Evolutionary conservation across 2,329 filamentous ascomycete species (phyloP).

Genomic region (Fusarium longipes): DNA sequence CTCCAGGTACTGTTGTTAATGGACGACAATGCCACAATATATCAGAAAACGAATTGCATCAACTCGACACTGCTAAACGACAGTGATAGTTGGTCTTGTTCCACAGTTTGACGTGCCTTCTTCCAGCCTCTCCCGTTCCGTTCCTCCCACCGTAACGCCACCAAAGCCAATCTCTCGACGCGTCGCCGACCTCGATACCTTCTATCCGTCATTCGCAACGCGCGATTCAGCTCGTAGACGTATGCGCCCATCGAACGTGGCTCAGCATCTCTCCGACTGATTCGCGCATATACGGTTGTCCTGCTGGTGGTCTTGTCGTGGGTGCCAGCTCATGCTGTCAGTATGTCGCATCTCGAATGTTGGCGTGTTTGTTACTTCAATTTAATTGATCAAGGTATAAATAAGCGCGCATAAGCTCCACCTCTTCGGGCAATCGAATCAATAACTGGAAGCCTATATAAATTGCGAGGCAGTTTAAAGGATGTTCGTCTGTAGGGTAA

Average conservation of each 20-base stretch:
- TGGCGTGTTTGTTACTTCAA: background rate
- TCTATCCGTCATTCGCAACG: background rate
- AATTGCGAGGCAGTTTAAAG: background rate
- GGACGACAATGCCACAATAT: no score
- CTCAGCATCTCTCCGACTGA: no score
- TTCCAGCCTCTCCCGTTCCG: background rate
- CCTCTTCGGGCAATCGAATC: accelerated
- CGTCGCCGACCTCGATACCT: background rate
- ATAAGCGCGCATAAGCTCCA: no score
- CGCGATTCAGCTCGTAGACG: no score
- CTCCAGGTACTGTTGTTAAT: no score
- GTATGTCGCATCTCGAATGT: background rate
- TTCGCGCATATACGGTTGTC: background rate
- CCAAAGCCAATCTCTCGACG: background rate
- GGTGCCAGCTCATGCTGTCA: background rate
- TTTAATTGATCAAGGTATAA: background rate
- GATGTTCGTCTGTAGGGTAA: background rate
- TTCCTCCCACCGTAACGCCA: background rate
- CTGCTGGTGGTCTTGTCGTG: background rate
- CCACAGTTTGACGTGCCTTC: background rate
- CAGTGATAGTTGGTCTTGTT: background rate
- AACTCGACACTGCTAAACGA: no score
- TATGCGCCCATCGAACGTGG: no score
- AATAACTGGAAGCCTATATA: background rate
- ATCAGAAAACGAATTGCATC: background rate